Evolutionary conservation across 768 basidiomycete species (phyloP), one percentile per base, ranked within the genome.

Genomic region (Podaxis sp.): DNA sequence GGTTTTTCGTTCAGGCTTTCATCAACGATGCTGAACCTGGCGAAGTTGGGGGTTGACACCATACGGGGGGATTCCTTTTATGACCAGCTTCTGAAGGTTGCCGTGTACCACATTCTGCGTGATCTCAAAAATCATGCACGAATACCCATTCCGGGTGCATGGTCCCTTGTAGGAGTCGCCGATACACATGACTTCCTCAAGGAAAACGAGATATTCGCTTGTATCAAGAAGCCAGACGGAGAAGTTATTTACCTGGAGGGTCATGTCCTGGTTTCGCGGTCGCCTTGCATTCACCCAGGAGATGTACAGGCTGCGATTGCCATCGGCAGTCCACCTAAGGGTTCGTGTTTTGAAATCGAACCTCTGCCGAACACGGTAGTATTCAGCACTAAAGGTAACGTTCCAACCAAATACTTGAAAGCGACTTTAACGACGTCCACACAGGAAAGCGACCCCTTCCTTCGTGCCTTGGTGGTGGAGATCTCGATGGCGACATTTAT

Each of bases 81-180:
- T 69, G 64, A 76, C 12, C 79, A 78, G 49, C 78, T 84, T 70
- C 72, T 88, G 66, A 77, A 80, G 30, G 83, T 80, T 64, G 80
- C 83, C 1, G 74, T 83, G 28, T 78, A 88, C 65, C 88, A 89
- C 60, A 76, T 86, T 20, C 76, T 90, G 12, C 81, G 89, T 26
- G 78, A 83, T 49, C 75, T 90, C 20, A 90, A 90, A 63, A 81
- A 84, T 58, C 74, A 76, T 60, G 87, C 88, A 0, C 80, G 88
- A 6, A 90, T 91, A 44, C 87, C 87, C 11, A 76, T 91, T 11
- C 83, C 82, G 1, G 75, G 75, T 5, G 84, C 80, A 2, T 87
- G 82, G 77, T 89, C 87, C 0, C 71, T 92, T 0, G 89, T 89
- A 2, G 89, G 89, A 1, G 83, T 90, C 5, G 87, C 87, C 0